phyloP scores from a whole-genome alignment of 352 stramenopile species.

The Thraustotheca clavata region DNA sequence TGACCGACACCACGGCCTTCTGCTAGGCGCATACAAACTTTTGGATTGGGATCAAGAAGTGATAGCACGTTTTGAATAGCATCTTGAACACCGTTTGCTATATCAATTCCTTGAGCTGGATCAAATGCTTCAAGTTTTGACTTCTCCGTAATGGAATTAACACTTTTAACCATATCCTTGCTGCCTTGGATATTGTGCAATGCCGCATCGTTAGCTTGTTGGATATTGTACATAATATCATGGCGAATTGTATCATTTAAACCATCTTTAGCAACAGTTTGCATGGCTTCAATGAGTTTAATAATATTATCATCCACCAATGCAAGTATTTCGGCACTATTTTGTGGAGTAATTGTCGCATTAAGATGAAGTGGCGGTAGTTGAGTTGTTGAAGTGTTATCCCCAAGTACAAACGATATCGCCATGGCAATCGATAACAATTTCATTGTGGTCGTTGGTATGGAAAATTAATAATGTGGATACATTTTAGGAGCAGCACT shows the following conservation, averaged over 20 bases:
- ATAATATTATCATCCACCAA: not conserved
- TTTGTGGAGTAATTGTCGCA: no score
- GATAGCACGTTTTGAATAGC: not conserved
- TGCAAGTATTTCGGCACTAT: no score
- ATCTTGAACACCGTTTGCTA: not conserved
- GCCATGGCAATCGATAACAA: no score
- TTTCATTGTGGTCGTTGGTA: no score
- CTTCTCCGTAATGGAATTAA: not conserved
- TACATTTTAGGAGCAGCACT: no score
- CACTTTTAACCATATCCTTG: not conserved
- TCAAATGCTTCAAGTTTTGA: conserved; percentile 7
- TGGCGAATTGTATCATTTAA: not conserved
- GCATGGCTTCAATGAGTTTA: not conserved
- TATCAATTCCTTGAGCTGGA: not conserved
- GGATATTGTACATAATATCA: not conserved
- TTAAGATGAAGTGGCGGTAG: no score
- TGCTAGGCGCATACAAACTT: not conserved
- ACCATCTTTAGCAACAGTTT: not conserved
- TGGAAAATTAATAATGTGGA: no score
- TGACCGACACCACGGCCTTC: not conserved
- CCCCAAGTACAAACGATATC: no score
- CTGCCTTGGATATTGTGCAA: not conserved
- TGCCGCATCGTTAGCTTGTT: not conserved
- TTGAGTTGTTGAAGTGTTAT: no score
- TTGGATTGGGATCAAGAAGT: not conserved